phyloP scores from a whole-genome alignment of 805 yeast species.

The Starmera dryadoides region DNA sequence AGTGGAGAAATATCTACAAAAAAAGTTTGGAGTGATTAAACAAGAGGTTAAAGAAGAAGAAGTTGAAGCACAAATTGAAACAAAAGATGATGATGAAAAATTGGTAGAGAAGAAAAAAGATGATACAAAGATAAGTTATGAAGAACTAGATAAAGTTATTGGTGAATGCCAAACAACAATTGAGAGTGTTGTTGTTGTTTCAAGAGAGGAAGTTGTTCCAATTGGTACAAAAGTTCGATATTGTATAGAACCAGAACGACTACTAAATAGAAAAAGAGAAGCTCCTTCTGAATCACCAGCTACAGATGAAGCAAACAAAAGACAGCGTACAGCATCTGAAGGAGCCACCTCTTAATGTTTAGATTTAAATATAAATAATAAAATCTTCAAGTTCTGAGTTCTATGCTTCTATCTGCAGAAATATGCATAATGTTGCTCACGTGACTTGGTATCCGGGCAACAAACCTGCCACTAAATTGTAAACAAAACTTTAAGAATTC shows the following conservation, averaged over 20 bases:
- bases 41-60: constrained; percentile 9
- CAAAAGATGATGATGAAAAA: constrained; percentile 3
- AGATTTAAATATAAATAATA: neutral
- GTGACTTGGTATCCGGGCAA: neutral
- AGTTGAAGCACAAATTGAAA: constrained; percentile 3
- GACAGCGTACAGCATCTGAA: constrained; percentile 13
- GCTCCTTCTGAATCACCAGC: constrained; percentile 5
- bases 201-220: constrained; percentile 52
- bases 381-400: too few relatives aligned
- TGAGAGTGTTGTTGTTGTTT: constrained; percentile 34
- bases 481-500: constrained; percentile 1
- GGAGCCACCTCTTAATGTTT: constrained; percentile 1
- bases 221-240: constrained; percentile 61
- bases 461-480: neutral
- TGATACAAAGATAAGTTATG: constrained; percentile 19
- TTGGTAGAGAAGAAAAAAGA: constrained; percentile 7
- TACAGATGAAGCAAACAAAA: constrained; percentile 22
- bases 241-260: constrained; percentile 49
- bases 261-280: constrained; percentile 38
- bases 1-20: constrained; percentile 57
- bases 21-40: constrained; percentile 40
- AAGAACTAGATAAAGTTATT: constrained; percentile 38
- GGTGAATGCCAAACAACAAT: constrained; percentile 40
- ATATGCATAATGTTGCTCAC: neutral
- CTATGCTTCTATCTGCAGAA: too few relatives aligned